These are phyloP conservation scores for Porphyra umbilicalis DNA, from an alignment of 31 red algal species.

Conservation along the genomic window DNA sequence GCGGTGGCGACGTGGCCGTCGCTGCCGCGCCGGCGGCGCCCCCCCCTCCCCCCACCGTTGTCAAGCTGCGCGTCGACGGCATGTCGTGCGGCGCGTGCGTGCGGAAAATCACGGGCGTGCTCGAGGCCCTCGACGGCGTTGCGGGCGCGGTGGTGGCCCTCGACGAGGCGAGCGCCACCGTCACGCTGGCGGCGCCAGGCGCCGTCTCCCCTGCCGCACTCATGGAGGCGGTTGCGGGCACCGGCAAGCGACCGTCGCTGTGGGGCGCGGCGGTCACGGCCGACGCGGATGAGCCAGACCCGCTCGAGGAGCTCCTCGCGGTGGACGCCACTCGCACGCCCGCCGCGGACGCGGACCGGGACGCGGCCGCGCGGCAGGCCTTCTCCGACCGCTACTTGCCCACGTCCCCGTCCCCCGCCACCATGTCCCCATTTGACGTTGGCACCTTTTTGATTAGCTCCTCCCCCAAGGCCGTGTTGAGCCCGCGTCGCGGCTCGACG, in stretches of 20 bases:
- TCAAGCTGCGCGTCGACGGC: constrained; percentile 37
- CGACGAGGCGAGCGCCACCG: constrained; percentile 12
- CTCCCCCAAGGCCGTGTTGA: neutral
- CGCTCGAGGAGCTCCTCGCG: constrained; percentile 1
- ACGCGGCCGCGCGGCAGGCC: neutral
- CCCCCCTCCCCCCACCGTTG: neutral
- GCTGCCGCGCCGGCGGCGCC: neutral
- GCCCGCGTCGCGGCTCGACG: neutral
- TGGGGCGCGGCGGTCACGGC: neutral
- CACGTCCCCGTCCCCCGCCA: neutral
- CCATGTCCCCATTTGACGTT: neutral
- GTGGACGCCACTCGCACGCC: neutral
- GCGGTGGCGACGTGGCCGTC: constrained; percentile 2
- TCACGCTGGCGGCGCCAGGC: neutral
- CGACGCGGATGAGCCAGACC: neutral
- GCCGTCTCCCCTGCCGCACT: neutral
- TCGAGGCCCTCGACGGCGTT: constrained; percentile 14
- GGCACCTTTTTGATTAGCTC: neutral
- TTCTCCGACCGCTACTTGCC: neutral
- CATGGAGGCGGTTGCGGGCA: constrained; percentile 1
- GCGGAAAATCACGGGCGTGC: constrained; percentile 14
- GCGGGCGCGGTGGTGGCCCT: constrained; percentile 25
- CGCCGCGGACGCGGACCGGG: neutral
- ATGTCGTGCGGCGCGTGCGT: constrained; percentile 57
- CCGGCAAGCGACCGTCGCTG: constrained; percentile 20